phyloP scores from a whole-genome alignment of 2,329 filamentous ascomycete genomes.

The Colletotrichum sp. region DNA sequence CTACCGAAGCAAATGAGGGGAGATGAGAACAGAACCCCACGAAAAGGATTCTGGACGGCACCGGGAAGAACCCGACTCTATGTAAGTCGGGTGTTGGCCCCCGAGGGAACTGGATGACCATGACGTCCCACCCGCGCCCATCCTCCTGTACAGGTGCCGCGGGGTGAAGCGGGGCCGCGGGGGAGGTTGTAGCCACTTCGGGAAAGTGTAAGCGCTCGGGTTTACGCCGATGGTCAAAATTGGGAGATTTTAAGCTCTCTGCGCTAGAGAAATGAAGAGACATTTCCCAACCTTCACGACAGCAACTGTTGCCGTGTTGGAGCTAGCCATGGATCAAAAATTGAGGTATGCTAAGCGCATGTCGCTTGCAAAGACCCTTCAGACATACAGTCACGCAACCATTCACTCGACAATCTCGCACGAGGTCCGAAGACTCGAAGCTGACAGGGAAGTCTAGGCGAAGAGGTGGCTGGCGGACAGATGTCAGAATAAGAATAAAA shows the following conservation, averaged over 20 bases:
- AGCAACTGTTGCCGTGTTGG: slow-evolving; percentile 4
- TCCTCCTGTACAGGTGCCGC: not conserved
- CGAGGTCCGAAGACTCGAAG: not conserved
- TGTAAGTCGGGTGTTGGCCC: slow-evolving; percentile 8
- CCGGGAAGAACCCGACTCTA: slow-evolving; percentile 9
- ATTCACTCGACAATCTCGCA: not conserved
- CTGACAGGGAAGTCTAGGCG: not conserved
- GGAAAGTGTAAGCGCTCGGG: slow-evolving; percentile 14
- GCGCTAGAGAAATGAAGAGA: not conserved
- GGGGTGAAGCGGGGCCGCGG: slow-evolving; percentile 14
- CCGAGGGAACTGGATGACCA: slow-evolving; percentile 1
- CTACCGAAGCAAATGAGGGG: not conserved
- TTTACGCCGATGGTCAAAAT: not conserved
- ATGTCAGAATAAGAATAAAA: not conserved
- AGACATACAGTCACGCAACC: not conserved
- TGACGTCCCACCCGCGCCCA: slow-evolving; percentile 1
- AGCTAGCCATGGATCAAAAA: not conserved
- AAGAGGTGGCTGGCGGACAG: not conserved
- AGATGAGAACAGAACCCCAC: not conserved
- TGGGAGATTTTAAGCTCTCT: slow-evolving; percentile 8
- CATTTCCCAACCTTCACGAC: not conserved
- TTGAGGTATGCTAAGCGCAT: not conserved
- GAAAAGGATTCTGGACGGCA: not conserved
- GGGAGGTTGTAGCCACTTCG: not conserved
- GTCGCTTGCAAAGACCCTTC: not conserved